Percentiles rank a stretch among this genome's conserved stretches.
phyloP scores from a whole-genome alignment of 2,329 filamentous ascomycete species.

The Fusarium sp. region DNA sequence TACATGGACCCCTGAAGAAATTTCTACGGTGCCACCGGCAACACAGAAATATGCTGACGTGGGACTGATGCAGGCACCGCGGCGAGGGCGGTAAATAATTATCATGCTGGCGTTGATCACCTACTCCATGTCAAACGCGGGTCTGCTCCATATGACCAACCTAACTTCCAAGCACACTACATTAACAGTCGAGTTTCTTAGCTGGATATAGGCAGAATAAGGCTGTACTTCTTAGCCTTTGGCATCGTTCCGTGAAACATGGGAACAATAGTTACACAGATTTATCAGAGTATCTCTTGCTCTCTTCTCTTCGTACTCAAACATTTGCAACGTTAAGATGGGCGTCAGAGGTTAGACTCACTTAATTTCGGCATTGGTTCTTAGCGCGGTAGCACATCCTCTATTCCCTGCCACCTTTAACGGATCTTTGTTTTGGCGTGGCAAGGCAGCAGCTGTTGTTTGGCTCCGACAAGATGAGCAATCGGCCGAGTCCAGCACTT shows the following conservation, averaged over 20 bases:
- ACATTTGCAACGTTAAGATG: not conserved
- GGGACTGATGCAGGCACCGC: constrained; percentile 30
- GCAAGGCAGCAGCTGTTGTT: constrained; percentile 6
- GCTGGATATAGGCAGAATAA: not conserved
- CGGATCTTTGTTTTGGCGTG: constrained; percentile 14
- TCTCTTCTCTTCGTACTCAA: not conserved
- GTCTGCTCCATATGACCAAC: constrained; percentile 1
- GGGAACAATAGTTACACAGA: not conserved
- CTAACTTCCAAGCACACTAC: not conserved
- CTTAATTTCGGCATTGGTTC: constrained; percentile 13
- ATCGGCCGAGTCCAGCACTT: constrained; percentile 38
- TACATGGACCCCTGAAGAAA: not conserved
- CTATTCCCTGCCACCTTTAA: not conserved
- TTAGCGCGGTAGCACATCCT: constrained; percentile 18
- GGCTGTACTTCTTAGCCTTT: not conserved
- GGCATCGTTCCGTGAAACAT: not conserved
- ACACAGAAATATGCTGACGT: constrained; percentile 20
- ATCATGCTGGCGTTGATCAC: constrained; percentile 27
- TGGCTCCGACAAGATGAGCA: constrained; percentile 26
- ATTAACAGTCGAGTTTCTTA: not conserved
- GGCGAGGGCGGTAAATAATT: constrained; percentile 31
- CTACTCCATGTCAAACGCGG: constrained; percentile 1
- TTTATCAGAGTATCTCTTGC: constrained; percentile 4
- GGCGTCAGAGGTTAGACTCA: not conserved
- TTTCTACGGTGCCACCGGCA: constrained; percentile 14